These are phyloP conservation scores for Diaporthe vaccinii DNA, from an alignment of 2,329 filamentous ascomycete species.

Conservation along the genomic window DNA sequence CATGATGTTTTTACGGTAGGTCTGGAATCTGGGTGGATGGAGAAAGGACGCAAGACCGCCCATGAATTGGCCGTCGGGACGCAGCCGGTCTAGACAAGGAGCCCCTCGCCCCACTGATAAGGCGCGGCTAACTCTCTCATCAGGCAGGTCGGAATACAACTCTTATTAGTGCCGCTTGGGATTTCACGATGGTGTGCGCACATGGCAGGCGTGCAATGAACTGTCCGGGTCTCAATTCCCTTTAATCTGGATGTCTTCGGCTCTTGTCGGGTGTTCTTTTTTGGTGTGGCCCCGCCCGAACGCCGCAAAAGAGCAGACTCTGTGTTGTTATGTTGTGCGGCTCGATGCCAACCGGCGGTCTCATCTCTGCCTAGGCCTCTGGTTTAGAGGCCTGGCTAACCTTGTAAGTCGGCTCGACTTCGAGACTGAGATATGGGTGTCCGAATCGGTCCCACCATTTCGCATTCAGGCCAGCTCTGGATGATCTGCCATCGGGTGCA, in stretches of 20 bases:
- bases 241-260: not conserved
- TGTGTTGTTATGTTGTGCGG: not conserved
- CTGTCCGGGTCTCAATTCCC: no score
- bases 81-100: slow-evolving; percentile 8
- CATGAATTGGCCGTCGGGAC: not conserved
- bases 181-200: not conserved
- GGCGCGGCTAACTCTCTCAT: not conserved
- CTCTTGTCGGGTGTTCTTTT: not conserved
- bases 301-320: not conserved
- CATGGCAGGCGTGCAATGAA: not conserved
- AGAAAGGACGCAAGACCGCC: not conserved
- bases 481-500: not conserved
- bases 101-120: slow-evolving; percentile 26
- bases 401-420: not conserved
- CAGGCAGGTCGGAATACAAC: slow-evolving; percentile 8
- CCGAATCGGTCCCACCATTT: not conserved
- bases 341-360: not conserved
- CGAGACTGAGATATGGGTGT: not conserved
- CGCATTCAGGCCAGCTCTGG: no score
- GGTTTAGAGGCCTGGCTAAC: not conserved
- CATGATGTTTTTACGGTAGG: not conserved
- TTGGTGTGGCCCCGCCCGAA: not conserved
- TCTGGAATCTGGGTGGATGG: slow-evolving; percentile 21
- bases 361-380: not conserved
- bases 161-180: not conserved